A percentile compares a stretch with the other conserved stretches of the same genome.
Conservation (phyloP, 2,329 filamentous ascomycete species). For the Penicillium concentricum region DNA sequence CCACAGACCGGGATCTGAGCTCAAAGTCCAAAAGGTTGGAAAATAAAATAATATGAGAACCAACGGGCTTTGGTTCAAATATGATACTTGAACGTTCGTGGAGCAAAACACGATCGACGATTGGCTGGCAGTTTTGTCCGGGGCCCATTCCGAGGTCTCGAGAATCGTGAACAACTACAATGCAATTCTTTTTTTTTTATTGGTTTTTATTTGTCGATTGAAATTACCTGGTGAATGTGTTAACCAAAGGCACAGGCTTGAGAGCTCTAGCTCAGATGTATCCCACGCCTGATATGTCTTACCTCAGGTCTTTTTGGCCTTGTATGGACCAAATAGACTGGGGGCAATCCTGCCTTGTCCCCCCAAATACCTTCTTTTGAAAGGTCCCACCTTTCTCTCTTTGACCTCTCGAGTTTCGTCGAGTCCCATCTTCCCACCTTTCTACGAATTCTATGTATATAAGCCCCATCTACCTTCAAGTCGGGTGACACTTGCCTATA, state of each 20-base stretch:
- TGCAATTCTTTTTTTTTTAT: background rate
- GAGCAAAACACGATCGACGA: background rate
- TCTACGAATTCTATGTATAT: background rate
- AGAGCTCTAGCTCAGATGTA: background rate
- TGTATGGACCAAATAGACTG: background rate
- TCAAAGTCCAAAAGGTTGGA: too few relatives aligned
- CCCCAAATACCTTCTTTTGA: too few relatives aligned
- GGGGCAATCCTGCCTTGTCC: background rate
- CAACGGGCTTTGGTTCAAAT: too few relatives aligned
- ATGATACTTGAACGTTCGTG: background rate
- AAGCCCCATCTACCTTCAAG: background rate
- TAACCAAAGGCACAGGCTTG: too few relatives aligned
- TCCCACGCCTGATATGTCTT: background rate
- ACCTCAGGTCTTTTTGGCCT: background rate
- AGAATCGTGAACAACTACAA: background rate
- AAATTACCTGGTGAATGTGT: background rate
- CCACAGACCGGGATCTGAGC: background rate
- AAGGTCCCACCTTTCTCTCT: background rate
- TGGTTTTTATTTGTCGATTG: background rate
- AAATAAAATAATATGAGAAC: background rate
- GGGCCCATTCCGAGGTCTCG: background rate
- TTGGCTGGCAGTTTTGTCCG: constrained; percentile 18
- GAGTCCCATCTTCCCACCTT: background rate
- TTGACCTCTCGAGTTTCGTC: background rate
- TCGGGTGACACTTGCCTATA: background rate